These are phyloP conservation scores for Sporothrix inflata DNA, from an alignment of 2,329 filamentous ascomycete species.

Conservation along the genomic window DNA sequence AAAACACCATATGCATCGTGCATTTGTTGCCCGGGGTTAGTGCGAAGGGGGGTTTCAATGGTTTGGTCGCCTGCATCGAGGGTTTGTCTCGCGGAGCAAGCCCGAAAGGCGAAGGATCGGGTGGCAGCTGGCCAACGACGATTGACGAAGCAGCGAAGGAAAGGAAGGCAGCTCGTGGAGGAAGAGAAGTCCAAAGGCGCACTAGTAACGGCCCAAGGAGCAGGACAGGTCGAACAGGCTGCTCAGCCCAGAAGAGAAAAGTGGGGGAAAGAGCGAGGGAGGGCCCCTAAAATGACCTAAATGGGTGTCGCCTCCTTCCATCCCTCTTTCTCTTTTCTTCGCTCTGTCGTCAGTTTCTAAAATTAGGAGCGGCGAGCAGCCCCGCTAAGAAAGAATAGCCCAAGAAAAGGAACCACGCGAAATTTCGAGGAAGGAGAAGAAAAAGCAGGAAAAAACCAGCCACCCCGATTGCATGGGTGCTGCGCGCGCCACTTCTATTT, in stretches of 20 bases:
- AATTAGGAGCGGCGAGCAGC: slow-evolving; percentile 27
- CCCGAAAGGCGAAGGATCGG: background rate
- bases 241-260: slow-evolving; percentile 7
- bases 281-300: background rate
- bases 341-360: slow-evolving; percentile 24
- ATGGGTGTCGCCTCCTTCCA: background rate
- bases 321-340: background rate
- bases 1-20: background rate
- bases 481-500: slow-evolving; percentile 13
- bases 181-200: background rate
- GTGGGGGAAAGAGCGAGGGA: background rate
- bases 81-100: background rate
- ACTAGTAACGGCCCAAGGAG: background rate
- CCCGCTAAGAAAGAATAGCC: slow-evolving; percentile 17
- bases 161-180: background rate
- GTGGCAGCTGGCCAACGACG: background rate
- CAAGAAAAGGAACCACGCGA: background rate
- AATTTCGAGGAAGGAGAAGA: background rate
- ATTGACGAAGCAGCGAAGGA: background rate
- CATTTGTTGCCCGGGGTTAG: slow-evolving; percentile 16
- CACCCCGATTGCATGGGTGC: slow-evolving; percentile 11
- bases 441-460: slow-evolving; percentile 13
- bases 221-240: background rate
- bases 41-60: background rate
- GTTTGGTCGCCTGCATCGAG: background rate